Conservation (phyloP, 495 filamentous ascomycete species). For the Glonium stellatum region DNA sequence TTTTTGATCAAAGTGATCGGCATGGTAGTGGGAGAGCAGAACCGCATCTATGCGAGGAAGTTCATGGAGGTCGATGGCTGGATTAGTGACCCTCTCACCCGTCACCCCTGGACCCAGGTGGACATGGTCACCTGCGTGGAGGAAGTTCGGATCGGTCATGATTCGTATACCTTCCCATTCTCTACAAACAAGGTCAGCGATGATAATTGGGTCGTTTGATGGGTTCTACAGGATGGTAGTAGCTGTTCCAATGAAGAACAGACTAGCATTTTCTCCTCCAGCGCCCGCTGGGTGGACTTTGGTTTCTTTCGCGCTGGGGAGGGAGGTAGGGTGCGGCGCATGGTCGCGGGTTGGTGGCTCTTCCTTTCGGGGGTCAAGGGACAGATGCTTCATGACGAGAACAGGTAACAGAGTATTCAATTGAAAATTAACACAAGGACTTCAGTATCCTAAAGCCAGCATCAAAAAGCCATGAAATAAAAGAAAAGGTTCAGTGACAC, state of each 20-base stretch:
- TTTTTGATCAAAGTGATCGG: slow-evolving; percentile 50
- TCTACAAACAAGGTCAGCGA: slow-evolving; percentile 26
- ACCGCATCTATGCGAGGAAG: slow-evolving; percentile 56
- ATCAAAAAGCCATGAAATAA: too few species aligned
- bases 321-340: neutral
- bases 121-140: slow-evolving; percentile 62
- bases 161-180: slow-evolving; percentile 57
- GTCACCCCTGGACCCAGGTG: slow-evolving; percentile 58
- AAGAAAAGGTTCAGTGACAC: too few species aligned
- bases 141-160: slow-evolving; percentile 64
- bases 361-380: slow-evolving; percentile 7
- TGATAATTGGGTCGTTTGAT: neutral
- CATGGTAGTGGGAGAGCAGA: slow-evolving; percentile 61
- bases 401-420: too few species aligned
- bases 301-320: slow-evolving; percentile 39
- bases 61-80: slow-evolving; percentile 54
- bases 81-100: slow-evolving; percentile 46
- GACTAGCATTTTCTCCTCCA: slow-evolving; percentile 37
- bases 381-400: slow-evolving; percentile 23
- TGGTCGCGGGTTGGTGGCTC: slow-evolving; percentile 18
- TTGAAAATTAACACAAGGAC: too few species aligned
- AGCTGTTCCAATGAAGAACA: slow-evolving; percentile 59
- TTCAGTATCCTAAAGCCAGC: too few species aligned
- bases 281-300: slow-evolving; percentile 40
- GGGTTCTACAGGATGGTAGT: slow-evolving; percentile 52